Percentiles rank a stretch among this genome's conserved stretches.
These are phyloP conservation scores for Gossypium schwendimanii DNA, from an alignment of 441 rosid species.

Conservation along the genomic window DNA sequence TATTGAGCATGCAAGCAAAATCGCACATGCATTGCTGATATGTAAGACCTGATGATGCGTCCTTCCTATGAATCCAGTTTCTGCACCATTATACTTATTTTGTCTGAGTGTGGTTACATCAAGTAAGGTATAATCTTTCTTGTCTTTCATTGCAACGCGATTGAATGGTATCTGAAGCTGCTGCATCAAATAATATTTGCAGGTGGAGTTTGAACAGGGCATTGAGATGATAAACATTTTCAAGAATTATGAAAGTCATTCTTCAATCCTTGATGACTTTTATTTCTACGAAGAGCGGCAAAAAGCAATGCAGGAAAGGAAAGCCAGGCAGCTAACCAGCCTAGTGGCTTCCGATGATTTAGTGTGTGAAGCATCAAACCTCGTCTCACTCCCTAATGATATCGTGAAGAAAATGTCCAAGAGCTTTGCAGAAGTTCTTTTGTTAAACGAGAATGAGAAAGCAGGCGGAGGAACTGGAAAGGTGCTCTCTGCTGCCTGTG, in stretches of 20 bases:
- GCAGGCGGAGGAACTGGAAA: background rate
- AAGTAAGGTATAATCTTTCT: background rate
- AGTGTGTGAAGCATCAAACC: conserved; percentile 19
- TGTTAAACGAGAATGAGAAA: conserved; percentile 25
- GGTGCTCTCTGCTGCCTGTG: conserved; percentile 6
- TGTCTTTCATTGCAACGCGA: background rate
- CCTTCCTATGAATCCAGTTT: background rate
- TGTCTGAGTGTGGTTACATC: background rate
- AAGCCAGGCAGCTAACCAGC: conserved; percentile 33
- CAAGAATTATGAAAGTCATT: conserved; percentile 23
- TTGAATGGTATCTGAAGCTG: background rate
- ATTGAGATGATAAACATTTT: conserved; percentile 37
- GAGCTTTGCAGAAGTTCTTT: conserved; percentile 59
- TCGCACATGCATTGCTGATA: background rate
- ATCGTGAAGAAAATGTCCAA: conserved; percentile 40
- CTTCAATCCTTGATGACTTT: conserved; percentile 45
- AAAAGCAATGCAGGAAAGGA: conserved; percentile 36
- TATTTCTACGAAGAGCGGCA: conserved; percentile 45
- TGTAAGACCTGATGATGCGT: conserved; percentile 2
- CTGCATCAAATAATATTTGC: conserved; percentile 11
- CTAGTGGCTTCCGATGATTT: conserved; percentile 13
- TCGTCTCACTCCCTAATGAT: conserved; percentile 28
- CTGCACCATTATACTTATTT: background rate
- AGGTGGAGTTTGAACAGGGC: conserved; percentile 43
- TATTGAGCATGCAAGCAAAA: background rate